phyloP scores from a whole-genome alignment of 1,284 basidiomycete genomes.

The Stereum hirsutum region DNA sequence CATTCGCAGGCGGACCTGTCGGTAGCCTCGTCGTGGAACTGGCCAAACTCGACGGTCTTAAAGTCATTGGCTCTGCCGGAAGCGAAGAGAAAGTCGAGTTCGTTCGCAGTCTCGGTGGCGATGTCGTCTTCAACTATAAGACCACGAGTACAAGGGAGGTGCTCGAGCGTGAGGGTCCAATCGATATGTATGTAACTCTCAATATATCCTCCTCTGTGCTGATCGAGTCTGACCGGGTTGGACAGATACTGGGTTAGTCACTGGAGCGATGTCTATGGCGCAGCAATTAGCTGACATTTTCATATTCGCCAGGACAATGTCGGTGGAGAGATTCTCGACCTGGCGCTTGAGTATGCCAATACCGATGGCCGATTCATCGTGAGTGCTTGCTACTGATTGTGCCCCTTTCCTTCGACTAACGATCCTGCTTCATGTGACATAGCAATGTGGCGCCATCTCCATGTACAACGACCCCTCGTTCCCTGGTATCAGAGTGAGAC shows the following conservation, averaged over 20 bases:
- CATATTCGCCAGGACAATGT: too few relatives aligned
- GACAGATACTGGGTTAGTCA: too few relatives aligned
- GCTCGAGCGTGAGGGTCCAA: conserved; percentile 37
- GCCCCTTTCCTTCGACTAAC: too few relatives aligned
- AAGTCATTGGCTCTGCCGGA: conserved; percentile 58
- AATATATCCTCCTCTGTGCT: too few relatives aligned
- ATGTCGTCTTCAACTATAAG: conserved; percentile 61
- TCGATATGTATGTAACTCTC: conserved; percentile 34
- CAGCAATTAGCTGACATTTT: too few relatives aligned
- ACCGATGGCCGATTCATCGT: too few relatives aligned
- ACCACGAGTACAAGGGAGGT: conserved; percentile 28
- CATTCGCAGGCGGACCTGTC: conserved; percentile 43
- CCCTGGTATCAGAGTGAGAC: not conserved
- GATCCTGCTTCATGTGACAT: too few relatives aligned
- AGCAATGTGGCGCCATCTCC: not conserved
- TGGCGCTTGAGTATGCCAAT: too few relatives aligned
- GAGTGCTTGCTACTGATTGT: too few relatives aligned
- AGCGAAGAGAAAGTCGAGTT: conserved; percentile 49
- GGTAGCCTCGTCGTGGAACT: conserved; percentile 32
- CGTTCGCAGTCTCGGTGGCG: conserved; percentile 42
- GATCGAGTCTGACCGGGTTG: too few relatives aligned
- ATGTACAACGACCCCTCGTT: not conserved
- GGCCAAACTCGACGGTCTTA: conserved; percentile 41
- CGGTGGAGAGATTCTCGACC: too few relatives aligned
- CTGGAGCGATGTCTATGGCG: too few relatives aligned